Base-by-base conservation (phyloP, 2,329 filamentous ascomycete species). In the Diaporthe australafricana region DNA sequence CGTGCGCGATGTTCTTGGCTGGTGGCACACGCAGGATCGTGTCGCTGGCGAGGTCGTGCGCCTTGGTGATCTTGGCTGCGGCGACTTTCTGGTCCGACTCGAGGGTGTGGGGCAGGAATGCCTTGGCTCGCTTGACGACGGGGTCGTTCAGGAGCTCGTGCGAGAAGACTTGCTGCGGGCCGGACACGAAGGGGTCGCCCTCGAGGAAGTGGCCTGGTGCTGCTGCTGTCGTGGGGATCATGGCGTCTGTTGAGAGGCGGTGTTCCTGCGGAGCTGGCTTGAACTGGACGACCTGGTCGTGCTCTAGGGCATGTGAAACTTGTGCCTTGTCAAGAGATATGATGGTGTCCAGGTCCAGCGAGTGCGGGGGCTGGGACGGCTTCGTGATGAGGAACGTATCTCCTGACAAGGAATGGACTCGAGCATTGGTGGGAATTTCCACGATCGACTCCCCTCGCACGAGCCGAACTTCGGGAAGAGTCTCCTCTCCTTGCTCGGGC, bases 71-170 rank as follows among this genome's bases (percentile, higher is more conserved):
- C 27, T 55, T 55, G 3, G 38, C n/a, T 9, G 45, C n/a, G 11
- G 50, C 27, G 25, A 63, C 52, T 32, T 32, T 72, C 65, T 72
- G 52, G 27, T 73, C 72, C 27, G 55, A 63, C 9, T 72, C 57
- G 20, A 73, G 70, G n/a, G 38, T 38, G 40, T 73, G 72, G 8
- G 72, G 65, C 45, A 62, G 52, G 5, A 30, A 32, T 1, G 60
- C 45, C 20, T 25, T 70, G 40, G 38, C 48, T 32, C 40, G 70
- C 38, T 53, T 27, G 25, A 70, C 57, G 9, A 71, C 20, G 8
- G 50, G 45, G 25, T 73, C 72, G 11, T 70, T 38, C 6, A 73
- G 65, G 27, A 73, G 60, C 52, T 73, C 72, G 35, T 73, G 72
- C 12, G 70, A 52, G 45, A 73, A 67, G 3, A 70, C 4, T 22